A percentile compares a stretch with the other conserved stretches of the same genome.
phyloP scores from a whole-genome alignment of 1,284 basidiomycete species.

The Leccinum subfulvum region DNA sequence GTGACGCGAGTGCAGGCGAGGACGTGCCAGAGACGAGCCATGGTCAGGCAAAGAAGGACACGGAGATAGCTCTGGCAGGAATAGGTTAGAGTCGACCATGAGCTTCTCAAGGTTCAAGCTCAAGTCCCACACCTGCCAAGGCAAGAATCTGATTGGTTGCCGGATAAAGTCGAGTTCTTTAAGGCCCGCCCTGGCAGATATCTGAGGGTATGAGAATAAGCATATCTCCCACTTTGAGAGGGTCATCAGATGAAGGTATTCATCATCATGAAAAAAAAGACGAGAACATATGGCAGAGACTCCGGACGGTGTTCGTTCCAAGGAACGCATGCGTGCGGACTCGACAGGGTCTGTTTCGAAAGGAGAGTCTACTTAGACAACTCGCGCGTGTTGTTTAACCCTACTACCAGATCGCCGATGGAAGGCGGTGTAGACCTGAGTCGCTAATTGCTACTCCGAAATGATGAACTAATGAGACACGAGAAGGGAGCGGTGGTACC shows the following conservation, averaged over 20 bases:
- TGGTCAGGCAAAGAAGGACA: no score
- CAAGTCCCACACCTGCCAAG: constrained; percentile 63
- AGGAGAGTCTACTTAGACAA: constrained; percentile 29
- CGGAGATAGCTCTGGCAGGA: no score
- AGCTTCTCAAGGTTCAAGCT: constrained; percentile 50
- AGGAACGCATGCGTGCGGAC: constrained; percentile 25
- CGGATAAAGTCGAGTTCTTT: constrained; percentile 58
- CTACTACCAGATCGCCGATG: constrained; percentile 21
- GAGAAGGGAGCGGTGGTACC: constrained; percentile 17
- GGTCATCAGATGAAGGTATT: constrained; percentile 7
- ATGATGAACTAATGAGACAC: constrained; percentile 12
- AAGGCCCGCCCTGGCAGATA: constrained; percentile 50
- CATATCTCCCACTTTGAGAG: constrained; percentile 39
- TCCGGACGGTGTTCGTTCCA: constrained; percentile 32
- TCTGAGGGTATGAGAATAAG: constrained; percentile 64
- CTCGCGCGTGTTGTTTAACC: constrained; percentile 34
- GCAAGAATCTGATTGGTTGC: constrained; percentile 62
- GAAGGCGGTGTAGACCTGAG: constrained; percentile 30
- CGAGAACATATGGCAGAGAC: constrained; percentile 21
- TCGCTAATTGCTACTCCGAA: constrained; percentile 22
- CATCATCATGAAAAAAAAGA: no score
- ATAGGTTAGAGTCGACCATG: constrained; percentile 43
- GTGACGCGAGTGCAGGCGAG: no score
- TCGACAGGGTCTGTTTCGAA: constrained; percentile 15
- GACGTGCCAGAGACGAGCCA: no score